A percentile compares a stretch with the other conserved stretches of the same genome.
phyloP scores from a whole-genome alignment of 805 yeast species.

The Nakazawaea holstii region DNA sequence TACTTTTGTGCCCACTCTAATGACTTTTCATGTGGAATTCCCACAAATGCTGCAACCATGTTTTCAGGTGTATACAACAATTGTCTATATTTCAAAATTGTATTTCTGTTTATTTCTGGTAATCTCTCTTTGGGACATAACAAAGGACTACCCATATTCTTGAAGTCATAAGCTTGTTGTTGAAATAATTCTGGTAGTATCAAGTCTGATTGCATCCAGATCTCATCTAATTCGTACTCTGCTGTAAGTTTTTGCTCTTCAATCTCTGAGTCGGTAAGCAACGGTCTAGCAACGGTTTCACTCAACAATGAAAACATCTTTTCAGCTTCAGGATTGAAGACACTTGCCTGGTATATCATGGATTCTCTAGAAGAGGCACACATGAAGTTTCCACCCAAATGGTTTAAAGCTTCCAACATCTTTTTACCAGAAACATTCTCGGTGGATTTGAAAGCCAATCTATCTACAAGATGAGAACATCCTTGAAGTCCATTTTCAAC shows the following conservation, averaged over 20 bases:
- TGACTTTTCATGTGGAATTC: constrained; percentile 70
- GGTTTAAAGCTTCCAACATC: constrained; percentile 71
- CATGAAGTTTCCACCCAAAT: constrained; percentile 90
- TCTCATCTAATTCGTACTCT: constrained; percentile 76
- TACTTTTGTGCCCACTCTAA: constrained; percentile 54
- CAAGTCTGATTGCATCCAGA: constrained; percentile 77
- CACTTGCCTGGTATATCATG: constrained; percentile 90
- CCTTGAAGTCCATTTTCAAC: constrained; percentile 50
- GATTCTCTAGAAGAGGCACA: constrained; percentile 90
- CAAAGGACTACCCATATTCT: constrained; percentile 82
- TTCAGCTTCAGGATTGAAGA: constrained; percentile 80
- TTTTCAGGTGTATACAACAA: constrained; percentile 73
- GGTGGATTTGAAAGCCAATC: constrained; percentile 80
- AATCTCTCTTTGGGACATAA: constrained; percentile 73
- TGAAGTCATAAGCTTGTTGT: constrained; percentile 65
- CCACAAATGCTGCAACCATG: constrained; percentile 82
- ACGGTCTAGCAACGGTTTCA: constrained; percentile 74
- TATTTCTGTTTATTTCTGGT: constrained; percentile 43
- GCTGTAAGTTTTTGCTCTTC: constrained; percentile 69
- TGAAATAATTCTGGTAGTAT: constrained; percentile 89
- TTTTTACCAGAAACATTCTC: constrained; percentile 50
- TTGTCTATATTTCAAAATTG: constrained; percentile 53
- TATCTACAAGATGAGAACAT: constrained; percentile 75
- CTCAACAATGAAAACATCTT: constrained; percentile 70
- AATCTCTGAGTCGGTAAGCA: constrained; percentile 62